Evolutionary conservation across 345 rosid species (phyloP).

Genomic region (Mangifera indica): DNA sequence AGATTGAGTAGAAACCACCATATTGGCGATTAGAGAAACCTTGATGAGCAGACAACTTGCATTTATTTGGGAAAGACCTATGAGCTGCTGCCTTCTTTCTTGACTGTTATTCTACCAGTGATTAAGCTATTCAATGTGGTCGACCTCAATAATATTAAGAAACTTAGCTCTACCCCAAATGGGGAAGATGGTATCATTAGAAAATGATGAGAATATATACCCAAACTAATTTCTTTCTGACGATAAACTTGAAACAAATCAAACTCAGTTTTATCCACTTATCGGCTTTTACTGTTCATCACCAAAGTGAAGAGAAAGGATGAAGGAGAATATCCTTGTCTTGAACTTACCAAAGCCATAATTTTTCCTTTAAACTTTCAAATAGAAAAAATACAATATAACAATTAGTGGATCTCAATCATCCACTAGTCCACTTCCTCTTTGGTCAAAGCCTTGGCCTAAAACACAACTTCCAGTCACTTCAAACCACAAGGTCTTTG

Average conservation of each 20-base stretch:
- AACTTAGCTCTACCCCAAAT: not conserved
- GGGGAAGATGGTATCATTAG: not conserved
- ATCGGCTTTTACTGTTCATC: no score
- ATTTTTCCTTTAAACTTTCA: no score
- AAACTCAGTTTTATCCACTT: not conserved
- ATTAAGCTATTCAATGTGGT: not conserved
- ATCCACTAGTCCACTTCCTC: not conserved
- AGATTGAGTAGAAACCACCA: no score
- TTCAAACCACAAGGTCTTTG: not conserved
- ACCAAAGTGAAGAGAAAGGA: no score
- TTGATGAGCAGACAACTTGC: no score
- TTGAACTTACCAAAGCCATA: no score
- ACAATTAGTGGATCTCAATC: no score
- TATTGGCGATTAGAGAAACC: no score
- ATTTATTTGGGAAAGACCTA: no score
- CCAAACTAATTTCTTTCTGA: not conserved
- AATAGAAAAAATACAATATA: no score
- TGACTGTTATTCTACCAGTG: not conserved
- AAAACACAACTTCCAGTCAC: not conserved
- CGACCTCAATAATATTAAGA: not conserved
- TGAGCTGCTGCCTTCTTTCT: not conserved
- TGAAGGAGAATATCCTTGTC: no score
- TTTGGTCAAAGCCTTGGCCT: not conserved
- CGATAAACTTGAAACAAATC: not conserved
- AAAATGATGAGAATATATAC: not conserved